A percentile compares a stretch with the other conserved stretches of the same genome.
These are phyloP conservation scores for Ogataea zsoltii DNA, from an alignment of 805 yeast genomes.

Conservation along the genomic window DNA sequence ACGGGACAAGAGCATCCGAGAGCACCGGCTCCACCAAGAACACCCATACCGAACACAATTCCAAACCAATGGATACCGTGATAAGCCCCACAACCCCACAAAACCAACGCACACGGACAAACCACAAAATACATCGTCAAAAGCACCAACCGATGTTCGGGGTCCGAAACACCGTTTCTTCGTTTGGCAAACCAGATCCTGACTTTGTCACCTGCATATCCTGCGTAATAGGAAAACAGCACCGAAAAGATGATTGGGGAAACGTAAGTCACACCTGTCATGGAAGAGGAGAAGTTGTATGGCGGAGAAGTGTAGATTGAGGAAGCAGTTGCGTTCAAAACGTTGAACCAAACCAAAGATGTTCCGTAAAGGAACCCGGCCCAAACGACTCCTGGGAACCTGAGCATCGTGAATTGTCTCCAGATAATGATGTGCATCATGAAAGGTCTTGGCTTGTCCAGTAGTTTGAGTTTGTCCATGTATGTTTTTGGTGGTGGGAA, in stretches of 20 bases:
- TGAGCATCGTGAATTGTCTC: conserved; percentile 41
- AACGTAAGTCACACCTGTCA: conserved; percentile 49
- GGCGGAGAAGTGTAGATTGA: conserved; percentile 43
- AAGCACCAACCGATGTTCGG: conserved; percentile 60
- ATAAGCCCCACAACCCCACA: conserved; percentile 65
- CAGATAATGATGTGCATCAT: conserved; percentile 26
- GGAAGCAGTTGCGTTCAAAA: conserved; percentile 51
- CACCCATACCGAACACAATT: conserved; percentile 52
- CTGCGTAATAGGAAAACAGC: conserved; percentile 45
- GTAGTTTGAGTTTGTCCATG: conserved; percentile 43
- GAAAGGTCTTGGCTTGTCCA: conserved; percentile 35
- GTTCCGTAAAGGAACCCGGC: conserved; percentile 54
- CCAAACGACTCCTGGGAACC: conserved; percentile 56
- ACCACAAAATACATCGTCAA: conserved; percentile 44
- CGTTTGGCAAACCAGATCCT: conserved; percentile 47
- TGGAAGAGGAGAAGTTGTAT: conserved; percentile 49
- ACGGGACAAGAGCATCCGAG: conserved; percentile 52
- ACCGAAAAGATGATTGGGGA: conserved; percentile 52
- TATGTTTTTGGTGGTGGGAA: conserved; percentile 38
- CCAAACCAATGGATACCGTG: conserved; percentile 55
- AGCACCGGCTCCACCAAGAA: conserved; percentile 53
- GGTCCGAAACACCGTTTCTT: conserved; percentile 50
- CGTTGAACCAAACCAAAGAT: conserved; percentile 46
- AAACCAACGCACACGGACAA: conserved; percentile 53
- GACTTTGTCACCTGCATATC: conserved; percentile 50